phyloP scores from a whole-genome alignment of 345 rosid genomes.

The Eucalyptus cladocalyx region DNA sequence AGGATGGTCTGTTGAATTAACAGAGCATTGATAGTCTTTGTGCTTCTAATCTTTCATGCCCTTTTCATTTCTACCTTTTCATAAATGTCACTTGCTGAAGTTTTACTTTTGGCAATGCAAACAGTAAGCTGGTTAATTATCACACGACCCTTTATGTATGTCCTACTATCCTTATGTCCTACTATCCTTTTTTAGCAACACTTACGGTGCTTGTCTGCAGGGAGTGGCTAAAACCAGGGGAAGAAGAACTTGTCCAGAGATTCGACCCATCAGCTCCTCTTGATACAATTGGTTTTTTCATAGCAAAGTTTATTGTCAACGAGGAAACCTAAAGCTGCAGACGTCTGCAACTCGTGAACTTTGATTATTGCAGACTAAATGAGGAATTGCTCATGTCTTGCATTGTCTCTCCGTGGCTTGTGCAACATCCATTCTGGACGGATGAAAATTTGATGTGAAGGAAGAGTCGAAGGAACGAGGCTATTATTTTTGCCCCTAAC shows the following conservation, averaged over 20 bases:
- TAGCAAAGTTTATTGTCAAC: conserved; percentile 73
- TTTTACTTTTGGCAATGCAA: neutral
- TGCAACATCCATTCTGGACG: neutral
- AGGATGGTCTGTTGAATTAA: neutral
- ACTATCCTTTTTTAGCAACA: neutral
- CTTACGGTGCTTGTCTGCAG: conserved; percentile 10
- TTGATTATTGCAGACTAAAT: neutral
- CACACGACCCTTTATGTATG: neutral
- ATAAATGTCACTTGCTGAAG: neutral
- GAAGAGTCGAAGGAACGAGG: neutral
- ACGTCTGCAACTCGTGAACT: neutral
- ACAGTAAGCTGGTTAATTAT: neutral
- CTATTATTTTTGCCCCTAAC: neutral
- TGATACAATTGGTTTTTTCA: conserved; percentile 92
- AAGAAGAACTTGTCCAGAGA: conserved; percentile 44
- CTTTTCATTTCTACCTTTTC: neutral
- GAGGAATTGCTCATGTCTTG: neutral
- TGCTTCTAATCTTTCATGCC: neutral
- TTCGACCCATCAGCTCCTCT: conserved; percentile 84
- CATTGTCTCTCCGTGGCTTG: neutral
- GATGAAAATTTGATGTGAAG: neutral
- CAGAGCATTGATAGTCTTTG: neutral
- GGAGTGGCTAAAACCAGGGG: conserved; percentile 95
- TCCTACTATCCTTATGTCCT: neutral
- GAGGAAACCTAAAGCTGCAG: neutral